Evolutionary conservation across 805 yeast genomes (phyloP), one percentile per base, ranked within the genome.

Genomic region (Nakazawaea holstii): DNA sequence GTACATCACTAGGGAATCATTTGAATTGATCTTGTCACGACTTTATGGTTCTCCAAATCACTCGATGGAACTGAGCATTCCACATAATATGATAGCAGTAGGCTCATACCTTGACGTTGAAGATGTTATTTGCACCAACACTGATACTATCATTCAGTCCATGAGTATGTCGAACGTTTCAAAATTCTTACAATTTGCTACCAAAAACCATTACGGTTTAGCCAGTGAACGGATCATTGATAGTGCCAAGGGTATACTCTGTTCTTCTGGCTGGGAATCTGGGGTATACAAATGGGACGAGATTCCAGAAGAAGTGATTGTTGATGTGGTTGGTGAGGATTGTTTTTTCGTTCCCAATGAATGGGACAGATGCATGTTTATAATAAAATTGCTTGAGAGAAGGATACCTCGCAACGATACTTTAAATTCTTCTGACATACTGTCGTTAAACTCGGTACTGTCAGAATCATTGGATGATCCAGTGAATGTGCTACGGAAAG

Each of bases 321-420:
- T 72, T 0, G 71, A 69, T 27, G 74, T 75, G 6, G 66, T 77
- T 11, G 70, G 75, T 0, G 64, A 70, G 14, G 80, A 79, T 53
- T 73, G 71, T 17, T 77, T 78, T 52, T 78, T 73, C 56, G 76
- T 76, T 4, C 77, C 78, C 1, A 67, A 69, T 2, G 84, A 78
- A 55, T 76, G 79, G 79, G 80, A 76, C 38, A 62, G 84, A 45
- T 74, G 78, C 38, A 50, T 72, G 28, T 77, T 78, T 51, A 63
- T 72, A 3, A 68, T 74, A 33, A 67, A 62, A 39, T 53, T 75
- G 40, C 62, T 73, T 36, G 73, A 70, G 50, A 57, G 73, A 56
- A 52, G 73, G 30, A 49, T 62, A 56, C 11, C 30, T 20, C 17
- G 36, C 6, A 24, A 8, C 26, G 46, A 31, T 11, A 6, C 6